phyloP scores from a whole-genome alignment of 2,329 filamentous ascomycete genomes.

The Exophiala xenobiotica region DNA sequence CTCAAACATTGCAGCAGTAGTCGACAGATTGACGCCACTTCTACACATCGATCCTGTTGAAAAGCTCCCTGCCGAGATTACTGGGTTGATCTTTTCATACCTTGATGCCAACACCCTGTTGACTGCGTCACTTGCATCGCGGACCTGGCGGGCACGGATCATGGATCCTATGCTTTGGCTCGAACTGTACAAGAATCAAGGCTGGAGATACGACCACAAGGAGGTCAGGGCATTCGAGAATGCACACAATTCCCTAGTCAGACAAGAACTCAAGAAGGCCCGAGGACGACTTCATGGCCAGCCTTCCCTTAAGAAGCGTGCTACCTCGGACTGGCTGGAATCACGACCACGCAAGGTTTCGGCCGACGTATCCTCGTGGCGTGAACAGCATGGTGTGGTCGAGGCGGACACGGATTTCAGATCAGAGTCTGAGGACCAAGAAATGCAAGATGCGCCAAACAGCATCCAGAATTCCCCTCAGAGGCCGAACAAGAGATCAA shows the following conservation, averaged over 20 bases:
- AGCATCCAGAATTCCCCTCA: slow-evolving; percentile 24
- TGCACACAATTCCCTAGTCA: slow-evolving; percentile 28
- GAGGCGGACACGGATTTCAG: slow-evolving; percentile 43
- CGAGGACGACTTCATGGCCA: slow-evolving; percentile 45
- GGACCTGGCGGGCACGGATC: slow-evolving; percentile 76
- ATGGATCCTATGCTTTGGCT: slow-evolving; percentile 86
- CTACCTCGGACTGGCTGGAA: slow-evolving; percentile 46
- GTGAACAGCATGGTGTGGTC: slow-evolving; percentile 48
- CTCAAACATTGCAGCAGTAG: slow-evolving; percentile 74
- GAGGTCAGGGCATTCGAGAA: slow-evolving; percentile 69
- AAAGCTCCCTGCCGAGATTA: slow-evolving; percentile 85
- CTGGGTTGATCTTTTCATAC: slow-evolving; percentile 82
- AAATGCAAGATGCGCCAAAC: slow-evolving; percentile 41
- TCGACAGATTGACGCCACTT: slow-evolving; percentile 74
- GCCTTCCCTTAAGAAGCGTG: slow-evolving; percentile 54
- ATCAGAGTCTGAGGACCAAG: slow-evolving; percentile 43
- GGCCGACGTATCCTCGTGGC: slow-evolving; percentile 39
- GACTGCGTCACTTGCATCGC: slow-evolving; percentile 73
- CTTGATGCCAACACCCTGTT: slow-evolving; percentile 79
- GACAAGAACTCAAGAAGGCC: slow-evolving; percentile 45
- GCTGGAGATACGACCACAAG: slow-evolving; percentile 70
- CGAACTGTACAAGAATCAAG: slow-evolving; percentile 76
- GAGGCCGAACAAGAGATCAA: slow-evolving; percentile 28
- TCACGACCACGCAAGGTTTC: slow-evolving; percentile 32
- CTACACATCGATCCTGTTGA: slow-evolving; percentile 90